phyloP scores from a whole-genome alignment of 1,139 yeast species.

The Meyerozyma athensensis region DNA sequence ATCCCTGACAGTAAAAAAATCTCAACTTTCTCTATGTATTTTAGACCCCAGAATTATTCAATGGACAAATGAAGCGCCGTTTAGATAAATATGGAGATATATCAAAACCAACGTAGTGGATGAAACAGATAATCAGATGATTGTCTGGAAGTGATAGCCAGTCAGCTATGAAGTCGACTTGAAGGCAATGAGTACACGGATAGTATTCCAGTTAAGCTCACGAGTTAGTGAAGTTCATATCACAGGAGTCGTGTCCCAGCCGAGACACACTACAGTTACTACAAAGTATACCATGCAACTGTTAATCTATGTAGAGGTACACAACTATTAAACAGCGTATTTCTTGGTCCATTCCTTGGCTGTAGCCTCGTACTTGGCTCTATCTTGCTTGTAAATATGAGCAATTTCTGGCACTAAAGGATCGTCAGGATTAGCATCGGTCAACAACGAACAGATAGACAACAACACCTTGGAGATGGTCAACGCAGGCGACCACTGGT shows the following conservation, averaged over 20 bases:
- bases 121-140: too few relatives aligned
- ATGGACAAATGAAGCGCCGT: too few relatives aligned
- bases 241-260: background rate
- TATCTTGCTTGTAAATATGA: conserved; percentile 91
- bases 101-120: too few relatives aligned
- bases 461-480: conserved; percentile 85
- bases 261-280: background rate
- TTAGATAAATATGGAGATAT: too few relatives aligned
- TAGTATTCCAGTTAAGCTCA: too few relatives aligned
- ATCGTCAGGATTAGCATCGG: conserved; percentile 98
- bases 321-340: conserved; percentile 68
- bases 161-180: too few relatives aligned
- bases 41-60: too few relatives aligned
- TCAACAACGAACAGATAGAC: conserved; percentile 84
- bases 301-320: conserved; percentile 2
- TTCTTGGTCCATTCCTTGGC: conserved; percentile 99
- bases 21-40: too few relatives aligned
- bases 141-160: too few relatives aligned
- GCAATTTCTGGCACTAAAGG: conserved; percentile 99
- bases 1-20: too few relatives aligned
- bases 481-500: conserved; percentile 89
- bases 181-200: too few relatives aligned
- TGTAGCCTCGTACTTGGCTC: conserved; percentile 91
- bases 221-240: background rate
- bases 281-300: background rate